Conservation (phyloP, 345 rosid species). For the Hypericum androsaemum region DNA sequence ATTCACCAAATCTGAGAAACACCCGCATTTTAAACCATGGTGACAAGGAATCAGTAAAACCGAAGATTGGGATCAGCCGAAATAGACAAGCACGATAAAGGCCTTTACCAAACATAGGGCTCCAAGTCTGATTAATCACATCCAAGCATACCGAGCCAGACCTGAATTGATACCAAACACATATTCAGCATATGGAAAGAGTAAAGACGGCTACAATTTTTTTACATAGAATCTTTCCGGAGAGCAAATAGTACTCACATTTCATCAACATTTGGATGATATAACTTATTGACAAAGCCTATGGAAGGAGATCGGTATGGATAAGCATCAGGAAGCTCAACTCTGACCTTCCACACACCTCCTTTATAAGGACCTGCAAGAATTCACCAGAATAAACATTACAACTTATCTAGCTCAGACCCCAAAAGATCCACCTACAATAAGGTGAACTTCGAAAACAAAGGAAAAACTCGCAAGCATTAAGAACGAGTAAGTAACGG, state of each 20-base stretch:
- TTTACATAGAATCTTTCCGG: background rate
- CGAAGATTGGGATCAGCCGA: conserved; percentile 5
- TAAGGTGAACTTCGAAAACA: background rate
- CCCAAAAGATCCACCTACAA: background rate
- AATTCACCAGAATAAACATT: conserved; percentile 13
- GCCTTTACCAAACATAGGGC: conserved; percentile 92
- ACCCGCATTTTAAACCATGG: conserved; percentile 7
- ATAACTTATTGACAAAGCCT: conserved; percentile 86
- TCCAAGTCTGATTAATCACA: conserved; percentile 96
- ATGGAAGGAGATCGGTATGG: conserved; percentile 97
- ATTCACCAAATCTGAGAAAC: conserved; percentile 70
- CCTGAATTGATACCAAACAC: conserved; percentile 38
- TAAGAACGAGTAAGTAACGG: too few relatives aligned
- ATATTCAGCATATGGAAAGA: conserved; percentile 8
- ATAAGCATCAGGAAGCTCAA: conserved; percentile 97
- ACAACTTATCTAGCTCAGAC: background rate
- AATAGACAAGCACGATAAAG: conserved; percentile 1
- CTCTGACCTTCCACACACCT: conserved; percentile 95
- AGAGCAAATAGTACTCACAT: conserved; percentile 41
- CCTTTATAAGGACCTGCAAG: conserved; percentile 79
- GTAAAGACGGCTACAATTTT: background rate
- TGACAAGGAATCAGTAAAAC: background rate
- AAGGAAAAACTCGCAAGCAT: too few relatives aligned
- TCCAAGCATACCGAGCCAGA: conserved; percentile 96
- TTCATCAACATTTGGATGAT: conserved; percentile 99